Evolutionary conservation across 129 eudicot genomes (phyloP), one percentile per base, ranked within the genome.

Genomic region (Centaurea solstitialis): DNA sequence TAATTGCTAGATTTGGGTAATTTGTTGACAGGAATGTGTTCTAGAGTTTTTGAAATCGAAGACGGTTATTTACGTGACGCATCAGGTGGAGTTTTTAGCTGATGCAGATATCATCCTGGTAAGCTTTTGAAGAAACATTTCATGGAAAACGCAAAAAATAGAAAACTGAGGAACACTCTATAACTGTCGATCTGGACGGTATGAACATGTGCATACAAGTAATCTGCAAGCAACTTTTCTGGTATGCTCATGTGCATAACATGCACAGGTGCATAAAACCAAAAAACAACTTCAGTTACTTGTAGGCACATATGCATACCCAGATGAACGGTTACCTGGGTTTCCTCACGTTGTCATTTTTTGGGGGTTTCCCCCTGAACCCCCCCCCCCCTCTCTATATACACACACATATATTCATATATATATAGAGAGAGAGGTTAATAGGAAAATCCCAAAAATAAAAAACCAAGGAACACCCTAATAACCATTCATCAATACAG

Each of bases 31-130:
- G 99, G 94, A 94, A 85, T 92, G 97, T 72, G 84, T 94, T 37
- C 26, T 94, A 77, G 86, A 84, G 11, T 88, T 92, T 67, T 72
- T 94, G 82, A 24, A 76, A 22, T 86, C 89, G 2, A 94, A 94
- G 81, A 94, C 97, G 0, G 91, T 94, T 72, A 78, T 95, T 57
- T 95, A 89, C 75, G 90, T 95, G 74, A 92, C 99, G 4, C 97
- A 95, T 79, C 99, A 92, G 84, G 92, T 92, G 22, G 98, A 94
- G 77, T 94, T 92, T 80, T 83, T 94, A 57, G 93, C 97, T 20
- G 73, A 87, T 76, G 97, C 97, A 4, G 97, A 92, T 86, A 80
- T 95, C 22, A 92, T 92, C 86, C 71, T 95, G 92, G 97, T 92
- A 77, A 85, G 92, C 22, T 65, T 24, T 62, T 3, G 10, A 53